Percentiles rank a stretch among this genome's conserved stretches.
phyloP scores from a whole-genome alignment of 345 rosid species.

The Cardamine chenopodiifolia region DNA sequence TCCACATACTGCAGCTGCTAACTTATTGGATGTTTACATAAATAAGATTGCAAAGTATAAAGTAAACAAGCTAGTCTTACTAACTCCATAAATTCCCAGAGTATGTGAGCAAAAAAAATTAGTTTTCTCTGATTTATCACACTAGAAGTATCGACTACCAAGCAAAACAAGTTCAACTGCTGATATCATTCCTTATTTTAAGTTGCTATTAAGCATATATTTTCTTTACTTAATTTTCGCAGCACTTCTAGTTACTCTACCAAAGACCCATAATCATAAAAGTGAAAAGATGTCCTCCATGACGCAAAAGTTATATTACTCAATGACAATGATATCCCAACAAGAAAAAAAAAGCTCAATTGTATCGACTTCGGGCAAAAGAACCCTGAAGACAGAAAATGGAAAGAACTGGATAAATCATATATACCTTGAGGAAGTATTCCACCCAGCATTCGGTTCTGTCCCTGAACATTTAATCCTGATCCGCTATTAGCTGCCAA shows the following conservation, averaged over 20 bases:
- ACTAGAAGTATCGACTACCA: conserved; percentile 20
- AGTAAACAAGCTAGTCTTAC: not conserved
- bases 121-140: conserved; percentile 10
- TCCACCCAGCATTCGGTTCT: conserved; percentile 82
- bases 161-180: conserved; percentile 10
- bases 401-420: conserved; percentile 3
- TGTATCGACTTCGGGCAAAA: not conserved
- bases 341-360: conserved; percentile 14
- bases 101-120: conserved; percentile 6
- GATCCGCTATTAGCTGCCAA: conserved; percentile 77
- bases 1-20: conserved; percentile 14
- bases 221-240: not conserved
- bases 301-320: not conserved
- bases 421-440: conserved; percentile 87
- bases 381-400: not conserved
- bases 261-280: not conserved
- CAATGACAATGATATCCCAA: not conserved
- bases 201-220: not conserved
- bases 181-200: conserved; percentile 10
- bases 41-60: not conserved
- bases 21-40: not conserved
- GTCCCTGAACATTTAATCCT: conserved; percentile 81
- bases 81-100: conserved; percentile 1
- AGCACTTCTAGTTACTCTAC: conserved; percentile 22
- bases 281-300: not conserved